phyloP scores from a whole-genome alignment of 768 basidiomycete genomes.

The Tulasnella sp. region DNA sequence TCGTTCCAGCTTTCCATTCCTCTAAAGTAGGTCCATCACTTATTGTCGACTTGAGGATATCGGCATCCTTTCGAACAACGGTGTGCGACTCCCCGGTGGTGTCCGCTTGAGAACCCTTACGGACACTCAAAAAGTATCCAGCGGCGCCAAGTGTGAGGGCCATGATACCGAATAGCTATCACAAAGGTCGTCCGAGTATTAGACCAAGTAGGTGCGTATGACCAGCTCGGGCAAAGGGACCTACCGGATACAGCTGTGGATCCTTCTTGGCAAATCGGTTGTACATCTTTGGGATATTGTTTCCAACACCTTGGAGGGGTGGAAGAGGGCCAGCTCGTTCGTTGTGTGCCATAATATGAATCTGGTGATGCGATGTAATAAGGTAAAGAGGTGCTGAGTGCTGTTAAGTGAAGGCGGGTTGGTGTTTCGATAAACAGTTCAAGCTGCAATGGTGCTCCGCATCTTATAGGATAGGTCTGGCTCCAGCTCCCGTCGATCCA shows the following conservation, averaged over 20 bases:
- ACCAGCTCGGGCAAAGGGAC: not conserved
- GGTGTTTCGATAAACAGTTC: not conserved
- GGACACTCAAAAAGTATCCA: conserved; percentile 22
- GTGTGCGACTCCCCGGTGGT: not conserved
- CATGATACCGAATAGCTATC: conserved; percentile 26
- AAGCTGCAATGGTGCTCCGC: not conserved
- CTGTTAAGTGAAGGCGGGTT: not conserved
- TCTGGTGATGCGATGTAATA: not conserved
- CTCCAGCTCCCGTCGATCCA: conserved; percentile 4
- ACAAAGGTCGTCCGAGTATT: not conserved
- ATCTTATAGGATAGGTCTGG: not conserved
- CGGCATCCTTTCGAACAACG: not conserved
- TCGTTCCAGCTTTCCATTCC: not conserved
- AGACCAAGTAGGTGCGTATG: not conserved
- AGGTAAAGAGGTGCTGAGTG: not conserved
- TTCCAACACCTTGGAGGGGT: conserved; percentile 7
- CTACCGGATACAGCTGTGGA: conserved; percentile 24
- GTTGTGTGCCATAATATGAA: not conserved
- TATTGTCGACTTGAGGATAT: not conserved
- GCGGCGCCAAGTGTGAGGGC: conserved; percentile 17
- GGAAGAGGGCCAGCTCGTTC: not conserved
- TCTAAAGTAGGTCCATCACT: not conserved
- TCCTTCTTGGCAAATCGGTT: conserved; percentile 28
- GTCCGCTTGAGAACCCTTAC: not conserved
- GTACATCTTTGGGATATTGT: conserved; percentile 1